phyloP scores from a whole-genome alignment of 23 red algal species.

The Agarophyton chilense region DNA sequence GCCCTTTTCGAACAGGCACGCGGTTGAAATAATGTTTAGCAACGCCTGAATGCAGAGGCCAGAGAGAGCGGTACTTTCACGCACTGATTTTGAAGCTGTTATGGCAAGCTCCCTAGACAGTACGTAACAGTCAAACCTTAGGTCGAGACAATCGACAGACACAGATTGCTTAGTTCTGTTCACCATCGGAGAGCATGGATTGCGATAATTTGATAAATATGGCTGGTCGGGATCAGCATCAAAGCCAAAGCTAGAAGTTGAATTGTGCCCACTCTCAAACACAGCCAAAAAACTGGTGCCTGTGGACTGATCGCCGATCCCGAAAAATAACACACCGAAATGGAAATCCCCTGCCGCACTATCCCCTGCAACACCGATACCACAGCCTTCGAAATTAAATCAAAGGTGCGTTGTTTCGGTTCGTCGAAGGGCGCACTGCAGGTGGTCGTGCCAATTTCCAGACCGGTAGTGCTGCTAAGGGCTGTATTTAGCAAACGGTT shows the following conservation, averaged over 20 bases:
- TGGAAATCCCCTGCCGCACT: neutral
- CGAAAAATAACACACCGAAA: neutral
- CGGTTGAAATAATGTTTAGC: neutral
- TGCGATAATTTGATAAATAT: slow-evolving; percentile 3
- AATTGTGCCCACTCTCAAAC: neutral
- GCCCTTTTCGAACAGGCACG: slow-evolving; percentile 14
- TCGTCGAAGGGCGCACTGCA: neutral
- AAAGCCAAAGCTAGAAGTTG: neutral
- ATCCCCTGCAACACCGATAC: neutral
- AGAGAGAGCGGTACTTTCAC: neutral
- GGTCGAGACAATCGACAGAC: neutral
- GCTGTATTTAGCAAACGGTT: neutral
- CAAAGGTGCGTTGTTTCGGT: neutral
- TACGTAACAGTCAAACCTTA: neutral
- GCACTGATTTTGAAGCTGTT: neutral
- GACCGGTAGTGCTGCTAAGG: neutral
- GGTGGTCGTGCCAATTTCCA: neutral
- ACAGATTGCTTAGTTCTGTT: neutral
- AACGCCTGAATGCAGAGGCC: slow-evolving; percentile 9
- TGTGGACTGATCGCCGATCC: neutral
- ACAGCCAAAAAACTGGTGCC: slow-evolving; percentile 13
- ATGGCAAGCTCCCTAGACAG: neutral
- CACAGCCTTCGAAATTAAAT: neutral
- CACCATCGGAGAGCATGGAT: neutral
- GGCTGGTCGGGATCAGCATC: neutral